Evolutionary conservation across 441 rosid species (phyloP), one percentile per base, ranked within the genome.

Genomic region (Jatropha podagrica): DNA sequence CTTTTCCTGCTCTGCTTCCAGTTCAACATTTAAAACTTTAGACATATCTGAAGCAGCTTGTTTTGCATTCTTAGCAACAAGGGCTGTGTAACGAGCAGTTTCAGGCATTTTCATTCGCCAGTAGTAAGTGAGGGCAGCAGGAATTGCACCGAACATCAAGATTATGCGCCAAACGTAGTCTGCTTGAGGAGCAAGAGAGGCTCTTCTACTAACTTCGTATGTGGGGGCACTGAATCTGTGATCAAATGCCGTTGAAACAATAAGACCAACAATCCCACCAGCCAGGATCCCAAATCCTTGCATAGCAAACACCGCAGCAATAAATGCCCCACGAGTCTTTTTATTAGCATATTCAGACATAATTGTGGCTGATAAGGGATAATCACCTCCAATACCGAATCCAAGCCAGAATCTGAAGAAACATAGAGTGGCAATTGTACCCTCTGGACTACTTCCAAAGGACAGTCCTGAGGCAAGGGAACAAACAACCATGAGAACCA

Each of bases 331-430:
- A 10, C 97, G 89, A 17, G 96, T 91, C 74, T 83, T 91, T 80
- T 91, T 90, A 71, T 92, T 92, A 4, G 97, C 90, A 65, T 90
- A 92, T 73, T 92, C 97, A 0, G 97, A 92, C 97, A 89, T 90
- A 74, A 92, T 92, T 4, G 95, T 92, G 15, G 97, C 97, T 2
- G 95, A 92, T 37, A 90, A 80, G 3, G 95, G 97, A 75, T 92
- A 90, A 66, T 92, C 97, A 5, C 97, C 97, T 13, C 97, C 95
- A 1, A 92, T 92, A 23, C 97, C 97, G 27, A 92, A 92, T 15
- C 97, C 97, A 18, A 92, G 95, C 97, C 97, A 90, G 84, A 92
- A 92, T 51, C 97, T 84, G 82, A 92, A 92, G 83, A 92, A 92
- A 75, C 97, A 92, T 17, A 92, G 88, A 5, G 92, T 88, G 38